Evolutionary conservation across 805 yeast genomes (phyloP).

Genomic region (Vanderwaltozyma verrucispora): DNA sequence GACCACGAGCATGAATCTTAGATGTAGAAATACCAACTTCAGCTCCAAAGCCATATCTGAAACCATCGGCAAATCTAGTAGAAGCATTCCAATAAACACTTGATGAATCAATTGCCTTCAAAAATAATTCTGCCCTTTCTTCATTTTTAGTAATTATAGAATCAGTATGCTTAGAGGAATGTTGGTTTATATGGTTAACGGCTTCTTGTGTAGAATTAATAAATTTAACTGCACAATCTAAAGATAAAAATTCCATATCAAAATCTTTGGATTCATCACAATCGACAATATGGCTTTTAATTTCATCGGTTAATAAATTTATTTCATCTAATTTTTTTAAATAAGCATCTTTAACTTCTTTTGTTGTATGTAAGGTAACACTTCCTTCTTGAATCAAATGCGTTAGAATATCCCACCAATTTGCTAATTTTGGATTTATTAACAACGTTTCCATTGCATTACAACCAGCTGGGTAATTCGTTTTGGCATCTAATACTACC

Average conservation of each 20-base stretch:
- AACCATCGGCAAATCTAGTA: conserved; percentile 97
- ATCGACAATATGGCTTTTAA: conserved; percentile 29
- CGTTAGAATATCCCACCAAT: conserved; percentile 32
- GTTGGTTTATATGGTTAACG: conserved; percentile 74
- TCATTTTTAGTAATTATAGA: conserved; percentile 74
- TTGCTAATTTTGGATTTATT: conserved; percentile 32
- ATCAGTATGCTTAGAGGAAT: conserved; percentile 96
- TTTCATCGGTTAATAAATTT: conserved; percentile 8
- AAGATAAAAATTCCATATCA: conserved; percentile 70
- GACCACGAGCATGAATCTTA: conserved; percentile 97
- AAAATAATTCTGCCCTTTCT: conserved; percentile 59
- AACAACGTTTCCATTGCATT: conserved; percentile 89
- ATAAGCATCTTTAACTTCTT: conserved; percentile 33
- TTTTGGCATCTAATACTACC: conserved; percentile 77
- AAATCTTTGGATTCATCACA: conserved; percentile 50
- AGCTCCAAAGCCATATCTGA: conserved; percentile 96
- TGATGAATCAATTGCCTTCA: conserved; percentile 84
- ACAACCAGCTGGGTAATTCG: conserved; percentile 98
- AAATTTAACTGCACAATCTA: conserved; percentile 68
- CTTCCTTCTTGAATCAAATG: conserved; percentile 43
- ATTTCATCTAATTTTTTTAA: conserved; percentile 13
- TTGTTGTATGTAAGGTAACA: conserved; percentile 62
- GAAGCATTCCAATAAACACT: conserved; percentile 98
- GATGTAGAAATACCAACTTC: conserved; percentile 97
- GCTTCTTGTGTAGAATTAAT: conserved; percentile 58